A percentile compares a stretch with the other conserved stretches of the same genome.
Evolutionary conservation across 1,284 basidiomycete species (phyloP).

Genomic region (Ceratobasidium sp.): DNA sequence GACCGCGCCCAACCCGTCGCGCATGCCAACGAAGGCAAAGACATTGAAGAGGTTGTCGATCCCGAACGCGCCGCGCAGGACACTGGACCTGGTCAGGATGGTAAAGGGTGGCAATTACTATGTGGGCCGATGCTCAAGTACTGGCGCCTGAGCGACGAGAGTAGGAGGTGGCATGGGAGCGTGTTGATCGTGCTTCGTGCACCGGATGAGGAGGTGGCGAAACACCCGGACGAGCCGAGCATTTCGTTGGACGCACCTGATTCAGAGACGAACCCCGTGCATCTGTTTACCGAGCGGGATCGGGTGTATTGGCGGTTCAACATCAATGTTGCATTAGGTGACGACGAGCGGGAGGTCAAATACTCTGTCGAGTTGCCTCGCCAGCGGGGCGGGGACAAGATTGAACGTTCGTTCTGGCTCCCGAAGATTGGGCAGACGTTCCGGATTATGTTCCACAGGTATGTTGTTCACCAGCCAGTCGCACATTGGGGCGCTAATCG

Average conservation of each 20-base stretch:
- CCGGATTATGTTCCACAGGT: slow-evolving; percentile 42
- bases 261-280: slow-evolving; percentile 27
- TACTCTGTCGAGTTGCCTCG: slow-evolving; percentile 27
- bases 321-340: slow-evolving; percentile 18
- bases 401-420: slow-evolving; percentile 39
- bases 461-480: not conserved
- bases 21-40: slow-evolving; percentile 35
- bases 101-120: slow-evolving; percentile 27
- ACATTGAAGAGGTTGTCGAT: slow-evolving; percentile 31
- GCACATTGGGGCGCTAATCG: not conserved
- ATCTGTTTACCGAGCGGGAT: slow-evolving; percentile 41
- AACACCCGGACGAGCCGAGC: slow-evolving; percentile 36
- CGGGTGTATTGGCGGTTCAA: slow-evolving; percentile 44
- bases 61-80: slow-evolving; percentile 35
- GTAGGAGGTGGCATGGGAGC: slow-evolving; percentile 36
- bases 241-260: slow-evolving; percentile 23
- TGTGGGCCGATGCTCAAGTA: slow-evolving; percentile 44
- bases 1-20: slow-evolving; percentile 40
- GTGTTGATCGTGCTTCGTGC: slow-evolving; percentile 39
- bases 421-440: slow-evolving; percentile 38
- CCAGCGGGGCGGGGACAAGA: slow-evolving; percentile 8
- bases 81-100: slow-evolving; percentile 10
- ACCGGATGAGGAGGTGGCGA: slow-evolving; percentile 12
- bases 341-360: slow-evolving; percentile 33
- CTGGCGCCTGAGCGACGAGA: slow-evolving; percentile 32